A percentile compares a stretch with the other conserved stretches of the same genome.
Evolutionary conservation across 1,284 basidiomycete species (phyloP).

Genomic region (Clitocybe nebularis): DNA sequence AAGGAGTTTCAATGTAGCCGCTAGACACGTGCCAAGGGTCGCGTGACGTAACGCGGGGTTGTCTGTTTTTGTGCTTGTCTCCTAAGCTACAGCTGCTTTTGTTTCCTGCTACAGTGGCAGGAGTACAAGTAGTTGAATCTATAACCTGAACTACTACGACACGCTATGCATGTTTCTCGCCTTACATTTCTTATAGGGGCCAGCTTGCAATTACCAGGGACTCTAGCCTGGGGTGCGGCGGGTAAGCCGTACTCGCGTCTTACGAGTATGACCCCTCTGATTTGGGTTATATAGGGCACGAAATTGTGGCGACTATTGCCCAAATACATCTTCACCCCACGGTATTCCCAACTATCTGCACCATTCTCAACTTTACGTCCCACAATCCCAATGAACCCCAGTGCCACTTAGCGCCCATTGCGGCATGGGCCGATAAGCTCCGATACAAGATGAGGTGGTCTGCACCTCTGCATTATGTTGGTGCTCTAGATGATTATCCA

Average conservation of each 20-base stretch:
- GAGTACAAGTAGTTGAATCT: no score
- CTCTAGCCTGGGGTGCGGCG: slow-evolving; percentile 25
- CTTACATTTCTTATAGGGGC: slow-evolving; percentile 6
- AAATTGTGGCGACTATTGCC: slow-evolving; percentile 90
- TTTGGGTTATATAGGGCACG: slow-evolving; percentile 56
- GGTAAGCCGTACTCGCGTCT: slow-evolving; percentile 1
- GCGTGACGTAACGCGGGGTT: no score
- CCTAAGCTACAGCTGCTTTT: no score
- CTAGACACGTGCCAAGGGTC: no score
- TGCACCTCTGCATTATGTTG: slow-evolving; percentile 71
- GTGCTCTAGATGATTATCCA: slow-evolving; percentile 74
- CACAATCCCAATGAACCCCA: slow-evolving; percentile 33
- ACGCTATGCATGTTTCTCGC: slow-evolving; percentile 10
- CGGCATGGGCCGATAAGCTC: slow-evolving; percentile 83
- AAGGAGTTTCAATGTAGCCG: no score
- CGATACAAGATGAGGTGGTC: slow-evolving; percentile 67
- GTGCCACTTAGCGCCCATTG: slow-evolving; percentile 78
- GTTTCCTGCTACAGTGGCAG: no score
- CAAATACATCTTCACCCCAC: slow-evolving; percentile 84
- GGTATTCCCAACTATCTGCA: slow-evolving; percentile 67
- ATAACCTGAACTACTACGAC: no score
- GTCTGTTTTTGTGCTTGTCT: no score
- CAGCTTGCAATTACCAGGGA: slow-evolving; percentile 10
- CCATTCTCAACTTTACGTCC: slow-evolving; percentile 55
- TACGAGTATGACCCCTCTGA: neutral